phyloP scores from a whole-genome alignment of 805 yeast species.

The Saccharomycopsis amapae region DNA sequence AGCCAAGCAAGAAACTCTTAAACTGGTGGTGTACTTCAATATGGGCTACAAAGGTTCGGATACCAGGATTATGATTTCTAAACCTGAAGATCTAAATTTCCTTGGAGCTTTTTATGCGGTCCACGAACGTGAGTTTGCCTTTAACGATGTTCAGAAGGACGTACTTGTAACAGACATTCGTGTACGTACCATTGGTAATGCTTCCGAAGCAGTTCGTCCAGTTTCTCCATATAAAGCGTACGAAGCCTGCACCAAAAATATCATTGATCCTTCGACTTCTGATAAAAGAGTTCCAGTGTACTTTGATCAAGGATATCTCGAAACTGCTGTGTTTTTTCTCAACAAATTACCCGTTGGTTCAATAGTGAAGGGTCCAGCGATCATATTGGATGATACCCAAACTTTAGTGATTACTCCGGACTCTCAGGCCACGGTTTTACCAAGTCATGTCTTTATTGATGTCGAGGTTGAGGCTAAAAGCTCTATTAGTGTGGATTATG shows the following conservation, averaged over 20 bases:
- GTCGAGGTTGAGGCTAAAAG: slow-evolving; percentile 8
- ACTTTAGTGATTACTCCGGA: slow-evolving; percentile 67
- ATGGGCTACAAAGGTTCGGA: slow-evolving; percentile 84
- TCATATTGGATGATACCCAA: slow-evolving; percentile 74
- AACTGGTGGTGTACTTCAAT: slow-evolving; percentile 60
- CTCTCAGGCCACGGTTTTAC: slow-evolving; percentile 47
- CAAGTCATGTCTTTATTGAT: slow-evolving; percentile 50
- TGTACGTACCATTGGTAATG: slow-evolving; percentile 30
- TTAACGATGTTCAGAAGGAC: slow-evolving; percentile 36
- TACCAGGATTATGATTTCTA: slow-evolving; percentile 67
- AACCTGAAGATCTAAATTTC: slow-evolving; percentile 20
- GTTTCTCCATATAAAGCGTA: slow-evolving; percentile 26
- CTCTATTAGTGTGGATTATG: neutral
- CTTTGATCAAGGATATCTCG: slow-evolving; percentile 48
- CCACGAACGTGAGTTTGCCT: slow-evolving; percentile 71
- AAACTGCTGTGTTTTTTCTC: slow-evolving; percentile 50
- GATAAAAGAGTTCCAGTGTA: slow-evolving; percentile 27
- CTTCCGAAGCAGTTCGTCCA: slow-evolving; percentile 22
- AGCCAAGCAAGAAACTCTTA: neutral
- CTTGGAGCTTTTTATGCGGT: slow-evolving; percentile 37
- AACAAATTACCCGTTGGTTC: slow-evolving; percentile 52
- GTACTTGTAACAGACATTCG: slow-evolving; percentile 32
- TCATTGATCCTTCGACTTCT: slow-evolving; percentile 25
- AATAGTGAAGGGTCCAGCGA: slow-evolving; percentile 59
- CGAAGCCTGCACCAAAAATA: slow-evolving; percentile 22